Evolutionary conservation across 768 basidiomycete genomes (phyloP).

Genomic region (Sarcodon aspratus): DNA sequence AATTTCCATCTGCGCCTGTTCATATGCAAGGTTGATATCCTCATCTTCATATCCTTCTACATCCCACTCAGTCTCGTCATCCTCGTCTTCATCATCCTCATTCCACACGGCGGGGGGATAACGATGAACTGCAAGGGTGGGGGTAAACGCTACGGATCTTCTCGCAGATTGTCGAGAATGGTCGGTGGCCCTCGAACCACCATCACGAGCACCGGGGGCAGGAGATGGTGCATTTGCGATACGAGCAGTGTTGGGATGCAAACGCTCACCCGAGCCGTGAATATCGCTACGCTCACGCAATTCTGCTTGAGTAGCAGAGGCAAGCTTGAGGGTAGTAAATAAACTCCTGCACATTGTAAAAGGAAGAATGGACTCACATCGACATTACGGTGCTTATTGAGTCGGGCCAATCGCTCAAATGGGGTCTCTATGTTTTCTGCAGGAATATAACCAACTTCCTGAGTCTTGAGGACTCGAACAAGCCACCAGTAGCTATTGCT

Average conservation of each 20-base stretch:
- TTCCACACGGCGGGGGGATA: slow-evolving; percentile 80
- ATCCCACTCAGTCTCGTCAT: slow-evolving; percentile 51
- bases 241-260: slow-evolving; percentile 20
- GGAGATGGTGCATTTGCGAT: slow-evolving; percentile 33
- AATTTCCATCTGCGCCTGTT: slow-evolving; percentile 35
- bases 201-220: slow-evolving; percentile 21
- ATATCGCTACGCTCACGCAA: slow-evolving; percentile 38
- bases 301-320: slow-evolving; percentile 65
- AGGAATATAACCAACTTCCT: slow-evolving; percentile 97
- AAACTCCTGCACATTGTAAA: slow-evolving; percentile 1
- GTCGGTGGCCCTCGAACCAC: slow-evolving; percentile 20
- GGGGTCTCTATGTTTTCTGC: slow-evolving; percentile 99
- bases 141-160: slow-evolving; percentile 57
- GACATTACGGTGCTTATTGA: slow-evolving; percentile 96
- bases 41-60: slow-evolving; percentile 61
- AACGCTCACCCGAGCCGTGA: slow-evolving; percentile 33
- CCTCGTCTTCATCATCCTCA: slow-evolving; percentile 55
- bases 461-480: slow-evolving; percentile 94
- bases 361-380: slow-evolving; percentile 41
- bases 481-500: slow-evolving; percentile 99
- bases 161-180: slow-evolving; percentile 16
- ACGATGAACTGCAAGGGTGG: slow-evolving; percentile 52
- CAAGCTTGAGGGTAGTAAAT: slow-evolving; percentile 35
- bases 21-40: slow-evolving; percentile 49
- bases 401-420: slow-evolving; percentile 85